Percentiles rank a stretch among this genome's conserved stretches.
These are phyloP conservation scores for Coemansia biformis DNA, from an alignment of 192 early-diverging fungal species.

Conservation along the genomic window DNA sequence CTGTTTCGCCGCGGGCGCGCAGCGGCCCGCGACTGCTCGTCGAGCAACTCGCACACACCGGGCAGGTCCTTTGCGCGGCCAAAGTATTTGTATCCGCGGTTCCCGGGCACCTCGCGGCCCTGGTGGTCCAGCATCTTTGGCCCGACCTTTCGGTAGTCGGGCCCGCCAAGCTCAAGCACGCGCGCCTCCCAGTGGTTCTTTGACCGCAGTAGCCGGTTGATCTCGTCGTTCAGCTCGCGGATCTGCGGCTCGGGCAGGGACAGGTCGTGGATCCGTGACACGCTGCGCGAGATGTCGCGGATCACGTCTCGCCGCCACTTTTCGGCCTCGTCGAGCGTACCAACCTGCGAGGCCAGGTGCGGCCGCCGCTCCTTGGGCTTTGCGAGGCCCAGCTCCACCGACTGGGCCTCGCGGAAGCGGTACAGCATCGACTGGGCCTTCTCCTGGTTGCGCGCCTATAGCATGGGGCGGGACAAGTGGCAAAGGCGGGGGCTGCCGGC, in stretches of 20 bases:
- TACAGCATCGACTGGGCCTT: slow-evolving; percentile 99
- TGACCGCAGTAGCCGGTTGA: slow-evolving; percentile 89
- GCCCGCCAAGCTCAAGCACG: slow-evolving; percentile 87
- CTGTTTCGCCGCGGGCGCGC: slow-evolving; percentile 51
- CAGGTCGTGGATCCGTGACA: slow-evolving; percentile 89
- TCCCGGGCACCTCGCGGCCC: slow-evolving; percentile 84
- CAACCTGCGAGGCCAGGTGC: slow-evolving; percentile 62
- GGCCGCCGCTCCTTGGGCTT: slow-evolving; percentile 69
- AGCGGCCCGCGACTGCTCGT: slow-evolving; percentile 52
- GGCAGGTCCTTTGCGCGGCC: slow-evolving; percentile 91
- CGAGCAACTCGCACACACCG: slow-evolving; percentile 89
- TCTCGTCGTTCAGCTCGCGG: slow-evolving; percentile 91
- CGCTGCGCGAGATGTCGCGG: slow-evolving; percentile 80
- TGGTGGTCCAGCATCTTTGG: slow-evolving; percentile 78
- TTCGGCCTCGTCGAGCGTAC: slow-evolving; percentile 74
- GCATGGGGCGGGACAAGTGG: too few relatives aligned
- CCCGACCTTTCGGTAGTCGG: slow-evolving; percentile 80
- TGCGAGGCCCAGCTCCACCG: slow-evolving; percentile 67
- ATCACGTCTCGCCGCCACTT: slow-evolving; percentile 88
- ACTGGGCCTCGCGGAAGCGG: slow-evolving; percentile 93
- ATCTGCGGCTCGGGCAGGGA: slow-evolving; percentile 84
- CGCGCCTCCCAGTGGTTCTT: slow-evolving; percentile 89
- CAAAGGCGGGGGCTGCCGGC: too few relatives aligned
- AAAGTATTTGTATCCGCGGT: slow-evolving; percentile 95
- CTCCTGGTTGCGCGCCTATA: slow-evolving; percentile 97